A percentile compares a stretch with the other conserved stretches of the same genome.
These are phyloP conservation scores for Trichoderma sp. DNA, from an alignment of 2,329 filamentous ascomycete species.

Conservation along the genomic window DNA sequence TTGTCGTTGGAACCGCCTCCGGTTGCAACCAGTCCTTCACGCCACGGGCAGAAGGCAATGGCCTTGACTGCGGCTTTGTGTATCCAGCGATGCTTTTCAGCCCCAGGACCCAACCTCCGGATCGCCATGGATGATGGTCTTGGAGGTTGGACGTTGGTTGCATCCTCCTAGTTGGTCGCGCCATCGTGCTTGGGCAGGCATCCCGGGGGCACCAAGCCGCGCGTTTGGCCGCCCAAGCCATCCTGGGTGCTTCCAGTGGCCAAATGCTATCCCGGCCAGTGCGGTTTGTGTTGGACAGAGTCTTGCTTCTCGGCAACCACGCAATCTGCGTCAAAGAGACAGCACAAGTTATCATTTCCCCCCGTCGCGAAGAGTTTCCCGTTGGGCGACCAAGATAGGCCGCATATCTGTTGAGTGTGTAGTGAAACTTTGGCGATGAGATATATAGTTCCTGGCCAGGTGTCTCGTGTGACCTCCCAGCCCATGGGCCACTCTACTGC, in stretches of 20 bases:
- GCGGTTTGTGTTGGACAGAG: not conserved
- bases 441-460: conserved; percentile 77
- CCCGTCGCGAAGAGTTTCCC: conserved; percentile 81
- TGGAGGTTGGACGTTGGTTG: conserved; percentile 37
- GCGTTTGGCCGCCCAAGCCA: not conserved
- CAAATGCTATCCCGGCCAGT: conserved; percentile 12
- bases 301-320: conserved; percentile 46
- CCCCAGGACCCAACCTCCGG: conserved; percentile 54
- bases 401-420: conserved; percentile 89
- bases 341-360: conserved; percentile 89
- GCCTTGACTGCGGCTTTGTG: conserved; percentile 93
- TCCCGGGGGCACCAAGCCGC: not conserved
- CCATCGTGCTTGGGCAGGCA: not conserved
- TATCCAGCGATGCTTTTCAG: conserved; percentile 70
- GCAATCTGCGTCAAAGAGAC: conserved; percentile 71
- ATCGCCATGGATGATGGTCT: conserved; percentile 42
- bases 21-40: conserved; percentile 81
- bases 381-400: conserved; percentile 81
- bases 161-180: conserved; percentile 24
- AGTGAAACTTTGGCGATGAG: conserved; percentile 75
- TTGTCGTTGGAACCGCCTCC: conserved; percentile 93
- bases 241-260: not conserved
- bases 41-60: conserved; percentile 96
- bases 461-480: conserved; percentile 63
- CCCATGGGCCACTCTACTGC: conserved; percentile 78